Conservation (phyloP, 768 basidiomycete genomes). For the Hemileccinum rubropunctum region DNA sequence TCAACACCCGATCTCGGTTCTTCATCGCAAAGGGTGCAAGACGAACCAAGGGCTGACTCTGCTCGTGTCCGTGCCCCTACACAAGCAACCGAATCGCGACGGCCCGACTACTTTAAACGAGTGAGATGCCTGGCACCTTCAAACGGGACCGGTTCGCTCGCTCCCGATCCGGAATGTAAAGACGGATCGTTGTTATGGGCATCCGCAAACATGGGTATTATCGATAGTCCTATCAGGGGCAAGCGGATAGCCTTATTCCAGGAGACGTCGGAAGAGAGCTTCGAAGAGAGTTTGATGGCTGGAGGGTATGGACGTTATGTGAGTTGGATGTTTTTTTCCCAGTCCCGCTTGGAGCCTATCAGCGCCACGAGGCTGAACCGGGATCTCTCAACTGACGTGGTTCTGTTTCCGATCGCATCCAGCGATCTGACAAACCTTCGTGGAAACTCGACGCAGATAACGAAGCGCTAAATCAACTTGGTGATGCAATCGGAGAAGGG, state of each 20-base stretch:
- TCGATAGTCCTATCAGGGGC: constrained; percentile 70
- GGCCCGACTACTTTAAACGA: constrained; percentile 73
- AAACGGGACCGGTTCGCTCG: constrained; percentile 31
- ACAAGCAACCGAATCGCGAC: constrained; percentile 56
- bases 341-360: background rate
- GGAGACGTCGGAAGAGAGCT: constrained; percentile 80
- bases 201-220: constrained; percentile 50
- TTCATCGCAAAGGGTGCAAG: constrained; percentile 3
- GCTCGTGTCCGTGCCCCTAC: constrained; percentile 55
- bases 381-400: constrained; percentile 13
- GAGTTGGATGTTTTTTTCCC: constrained; percentile 25
- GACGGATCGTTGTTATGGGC: constrained; percentile 21
- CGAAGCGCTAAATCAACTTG: constrained; percentile 12
- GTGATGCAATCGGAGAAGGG: constrained; percentile 14
- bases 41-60: constrained; percentile 51
- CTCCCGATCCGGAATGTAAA: constrained; percentile 9
- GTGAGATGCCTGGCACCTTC: constrained; percentile 42
- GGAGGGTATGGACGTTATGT: constrained; percentile 79
- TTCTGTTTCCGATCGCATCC: constrained; percentile 1
- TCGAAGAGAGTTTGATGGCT: constrained; percentile 81
- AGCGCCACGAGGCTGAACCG: background rate
- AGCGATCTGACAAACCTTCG: constrained; percentile 24
- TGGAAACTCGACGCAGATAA: constrained; percentile 20
- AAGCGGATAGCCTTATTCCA: constrained; percentile 73
- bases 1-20: background rate